A percentile compares a stretch with the other conserved stretches of the same genome.
These are phyloP conservation scores for Myotisia sp. DNA, from an alignment of 2,329 filamentous ascomycete genomes.

Conservation along the genomic window DNA sequence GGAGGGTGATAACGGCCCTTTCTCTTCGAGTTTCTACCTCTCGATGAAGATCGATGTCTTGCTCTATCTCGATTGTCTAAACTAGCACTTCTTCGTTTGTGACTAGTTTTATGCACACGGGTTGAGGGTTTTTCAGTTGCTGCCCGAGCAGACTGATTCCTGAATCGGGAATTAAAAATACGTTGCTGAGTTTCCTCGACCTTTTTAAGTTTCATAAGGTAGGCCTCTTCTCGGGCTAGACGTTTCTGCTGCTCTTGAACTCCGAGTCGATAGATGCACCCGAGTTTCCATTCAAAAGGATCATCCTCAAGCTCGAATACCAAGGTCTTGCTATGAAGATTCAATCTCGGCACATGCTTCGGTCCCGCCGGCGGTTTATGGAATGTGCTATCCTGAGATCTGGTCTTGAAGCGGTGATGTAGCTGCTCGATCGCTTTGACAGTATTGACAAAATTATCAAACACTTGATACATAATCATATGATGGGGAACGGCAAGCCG, in stretches of 20 bases:
- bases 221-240: constrained; percentile 78
- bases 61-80: constrained; percentile 37
- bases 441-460: constrained; percentile 85
- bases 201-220: constrained; percentile 72
- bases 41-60: constrained; percentile 17
- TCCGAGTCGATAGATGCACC: constrained; percentile 82
- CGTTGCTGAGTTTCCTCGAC: constrained; percentile 52
- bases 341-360: constrained; percentile 74
- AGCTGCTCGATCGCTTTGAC: constrained; percentile 78
- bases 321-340: constrained; percentile 64
- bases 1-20: constrained; percentile 62
- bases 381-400: constrained; percentile 74
- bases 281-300: constrained; percentile 92
- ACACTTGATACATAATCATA: constrained; percentile 72
- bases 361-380: constrained; percentile 74
- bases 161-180: constrained; percentile 37
- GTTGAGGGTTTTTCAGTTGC: constrained; percentile 28
- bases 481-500: constrained; percentile 82
- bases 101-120: constrained; percentile 23
- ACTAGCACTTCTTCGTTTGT: constrained; percentile 41
- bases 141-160: constrained; percentile 38
- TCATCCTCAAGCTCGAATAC: constrained; percentile 92
- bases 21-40: constrained; percentile 23
- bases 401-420: constrained; percentile 82
- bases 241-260: constrained; percentile 81